Evolutionary conservation across 2,329 filamentous ascomycete species (phyloP).

Genomic region (Botryotinia calthae): DNA sequence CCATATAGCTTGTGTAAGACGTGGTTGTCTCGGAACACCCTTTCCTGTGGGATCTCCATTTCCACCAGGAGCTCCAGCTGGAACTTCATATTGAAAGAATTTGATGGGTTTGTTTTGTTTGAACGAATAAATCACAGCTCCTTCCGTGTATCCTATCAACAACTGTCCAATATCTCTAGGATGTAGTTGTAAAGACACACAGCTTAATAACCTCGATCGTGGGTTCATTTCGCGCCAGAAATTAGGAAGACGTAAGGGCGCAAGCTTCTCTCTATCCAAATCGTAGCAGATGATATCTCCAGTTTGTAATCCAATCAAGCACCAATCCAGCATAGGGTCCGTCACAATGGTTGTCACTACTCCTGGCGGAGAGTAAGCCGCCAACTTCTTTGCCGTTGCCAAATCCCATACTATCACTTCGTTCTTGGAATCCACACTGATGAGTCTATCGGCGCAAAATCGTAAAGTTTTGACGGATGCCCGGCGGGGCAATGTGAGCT

Average conservation of each 20-base stretch:
- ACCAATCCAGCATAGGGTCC: constrained; percentile 92
- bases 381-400: constrained; percentile 62
- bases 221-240: constrained; percentile 77
- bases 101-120: constrained; percentile 80
- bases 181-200: constrained; percentile 81
- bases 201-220: constrained; percentile 58
- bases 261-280: constrained; percentile 74
- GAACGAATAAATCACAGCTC: constrained; percentile 88
- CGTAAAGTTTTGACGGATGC: constrained; percentile 75
- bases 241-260: constrained; percentile 80
- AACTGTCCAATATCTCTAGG: constrained; percentile 90
- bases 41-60: constrained; percentile 60
- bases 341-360: constrained; percentile 71
- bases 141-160: constrained; percentile 84
- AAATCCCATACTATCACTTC: constrained; percentile 84
- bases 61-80: constrained; percentile 75
- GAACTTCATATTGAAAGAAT: constrained; percentile 81
- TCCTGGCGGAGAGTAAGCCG: constrained; percentile 73
- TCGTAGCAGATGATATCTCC: constrained; percentile 93
- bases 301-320: constrained; percentile 75
- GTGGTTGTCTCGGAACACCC: constrained; percentile 65
- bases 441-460: constrained; percentile 81
- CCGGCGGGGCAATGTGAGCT: constrained; percentile 66
- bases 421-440: constrained; percentile 82
- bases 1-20: constrained; percentile 82